phyloP scores from a whole-genome alignment of 805 yeast genomes.

The Phaffomyces opuntiae region DNA sequence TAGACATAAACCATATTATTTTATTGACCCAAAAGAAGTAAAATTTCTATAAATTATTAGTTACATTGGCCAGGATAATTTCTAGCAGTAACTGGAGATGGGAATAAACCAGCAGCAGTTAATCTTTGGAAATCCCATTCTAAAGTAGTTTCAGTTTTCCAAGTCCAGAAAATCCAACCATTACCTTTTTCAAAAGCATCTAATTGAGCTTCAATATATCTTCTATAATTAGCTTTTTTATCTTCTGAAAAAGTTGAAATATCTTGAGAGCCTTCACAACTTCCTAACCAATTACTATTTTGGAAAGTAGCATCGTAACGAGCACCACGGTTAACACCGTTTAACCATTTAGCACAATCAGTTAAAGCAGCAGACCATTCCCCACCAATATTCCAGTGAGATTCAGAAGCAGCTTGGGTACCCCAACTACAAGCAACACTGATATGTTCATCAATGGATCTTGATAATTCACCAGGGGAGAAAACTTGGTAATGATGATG shows the following conservation, averaged over 20 bases:
- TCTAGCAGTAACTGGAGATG: conserved; percentile 71
- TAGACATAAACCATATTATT: no score
- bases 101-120: conserved; percentile 56
- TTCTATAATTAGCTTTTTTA: conserved; percentile 51
- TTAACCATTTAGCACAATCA: conserved; percentile 84
- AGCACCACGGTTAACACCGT: conserved; percentile 80
- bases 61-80: conserved; percentile 1
- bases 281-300: conserved; percentile 42
- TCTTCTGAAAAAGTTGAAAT: conserved; percentile 51
- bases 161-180: conserved; percentile 95
- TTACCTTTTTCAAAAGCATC: conserved; percentile 69
- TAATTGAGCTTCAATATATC: conserved; percentile 81
- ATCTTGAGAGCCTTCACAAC: conserved; percentile 50
- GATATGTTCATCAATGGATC: conserved; percentile 57
- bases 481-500: conserved; percentile 92
- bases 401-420: conserved; percentile 36
- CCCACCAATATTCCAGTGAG: conserved; percentile 74
- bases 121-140: conserved; percentile 83
- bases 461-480: conserved; percentile 50
- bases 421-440: conserved; percentile 47
- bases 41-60: not conserved
- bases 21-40: no score
- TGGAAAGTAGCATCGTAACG: conserved; percentile 61
- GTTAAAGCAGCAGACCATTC: conserved; percentile 92
- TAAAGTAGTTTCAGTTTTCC: conserved; percentile 75